Evolutionary conservation across 1,284 basidiomycete genomes (phyloP), one percentile per base, ranked within the genome.

Genomic region (Microbotryomycetes sp.): DNA sequence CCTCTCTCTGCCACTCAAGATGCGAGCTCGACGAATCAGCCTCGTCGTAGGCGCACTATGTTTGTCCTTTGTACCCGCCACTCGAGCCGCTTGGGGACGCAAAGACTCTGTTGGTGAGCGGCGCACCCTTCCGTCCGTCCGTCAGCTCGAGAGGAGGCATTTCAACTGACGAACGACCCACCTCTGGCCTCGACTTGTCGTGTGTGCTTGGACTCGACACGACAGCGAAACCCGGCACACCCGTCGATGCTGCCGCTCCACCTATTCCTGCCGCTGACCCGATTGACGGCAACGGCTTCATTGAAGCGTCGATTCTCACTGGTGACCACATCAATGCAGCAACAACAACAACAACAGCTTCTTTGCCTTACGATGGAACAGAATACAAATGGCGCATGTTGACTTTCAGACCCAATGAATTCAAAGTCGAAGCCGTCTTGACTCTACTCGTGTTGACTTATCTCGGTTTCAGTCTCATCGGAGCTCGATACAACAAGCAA

Each of bases 381-480:
- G 55, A 56, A 26, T 63, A 59, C 54, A 29, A 3, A 12, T 48
- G 63, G 30, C 62, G 62, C 4, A 47, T 57, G 6, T 25, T 63
- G 29, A 31, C 15, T 12, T 1, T 66, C 36, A 59, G 46, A 6
- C 65, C 57, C 2, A 23, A 46, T 19, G 57, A 66, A 48, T 26
- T 57, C 7, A 42, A 48, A 28, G 22, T 56, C 15, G 65, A 66
- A 26, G 53, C 15, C 6, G 23, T 46, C 48, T 23, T 57, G 23
- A 25, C 63, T 49, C 28, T 30, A 26, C 14, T 54, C 28, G n/a
- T 66, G 30, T 46, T 49, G 47, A 6, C 47, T 12, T 66, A 66
- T 55, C 23, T 23, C 50, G 15, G 59, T 31, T n/a, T 49, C 23
- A 49, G 56, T 12, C 28, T 57, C 48, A 19, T 57, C 23, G 6